Percentiles rank a stretch among this genome's conserved stretches.
phyloP scores from a whole-genome alignment of 352 stramenopile species.

The Phytopythium cucurbitacearum region DNA sequence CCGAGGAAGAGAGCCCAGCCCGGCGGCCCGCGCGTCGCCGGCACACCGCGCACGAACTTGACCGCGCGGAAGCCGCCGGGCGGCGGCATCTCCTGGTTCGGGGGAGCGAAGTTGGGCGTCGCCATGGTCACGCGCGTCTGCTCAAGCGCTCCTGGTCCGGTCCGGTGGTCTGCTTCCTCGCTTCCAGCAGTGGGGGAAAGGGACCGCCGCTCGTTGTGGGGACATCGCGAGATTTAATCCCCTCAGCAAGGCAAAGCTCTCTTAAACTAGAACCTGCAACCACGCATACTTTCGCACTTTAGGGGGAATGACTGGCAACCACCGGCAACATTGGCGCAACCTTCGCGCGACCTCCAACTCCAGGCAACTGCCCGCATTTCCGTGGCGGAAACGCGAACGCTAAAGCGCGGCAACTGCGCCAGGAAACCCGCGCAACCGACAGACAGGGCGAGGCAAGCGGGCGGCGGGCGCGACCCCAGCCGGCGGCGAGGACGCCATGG shows the following conservation, averaged over 20 bases:
- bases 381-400: background rate
- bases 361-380: background rate
- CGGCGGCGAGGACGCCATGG: constrained; percentile 19
- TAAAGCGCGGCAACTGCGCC: background rate
- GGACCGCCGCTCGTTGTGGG: background rate
- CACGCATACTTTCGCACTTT: constrained; percentile 8
- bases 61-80: constrained; percentile 68
- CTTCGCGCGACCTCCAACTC: constrained; percentile 7
- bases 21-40: constrained; percentile 61
- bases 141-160: background rate
- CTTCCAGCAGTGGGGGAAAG: background rate
- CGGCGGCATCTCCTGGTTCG: constrained; percentile 84
- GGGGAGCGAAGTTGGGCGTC: constrained; percentile 69
- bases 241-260: background rate
- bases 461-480: background rate
- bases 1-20: constrained; percentile 78
- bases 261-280: background rate
- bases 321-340: constrained; percentile 8
- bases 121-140: constrained; percentile 39
- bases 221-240: too few relatives aligned
- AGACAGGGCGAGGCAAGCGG: background rate
- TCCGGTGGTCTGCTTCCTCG: constrained; percentile 6
- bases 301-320: constrained; percentile 5
- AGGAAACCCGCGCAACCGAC: background rate
- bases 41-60: constrained; percentile 62